phyloP scores from a whole-genome alignment of 1,139 yeast species.

The Protomyces gravidus region DNA sequence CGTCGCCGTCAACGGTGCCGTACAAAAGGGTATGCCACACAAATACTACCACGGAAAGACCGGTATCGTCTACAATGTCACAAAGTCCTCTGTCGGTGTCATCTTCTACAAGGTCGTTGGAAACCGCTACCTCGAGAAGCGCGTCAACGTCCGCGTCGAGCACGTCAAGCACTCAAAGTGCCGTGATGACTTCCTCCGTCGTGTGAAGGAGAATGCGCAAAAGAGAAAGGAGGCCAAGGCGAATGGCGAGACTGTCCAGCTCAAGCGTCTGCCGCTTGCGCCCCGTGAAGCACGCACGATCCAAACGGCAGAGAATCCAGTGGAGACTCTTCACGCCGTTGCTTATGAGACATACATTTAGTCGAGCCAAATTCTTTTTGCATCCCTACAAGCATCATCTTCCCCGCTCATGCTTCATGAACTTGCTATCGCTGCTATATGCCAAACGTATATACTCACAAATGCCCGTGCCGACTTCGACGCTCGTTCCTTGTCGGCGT shows the following conservation, averaged over 20 bases:
- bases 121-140: conserved; percentile 97
- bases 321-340: conserved; percentile 98
- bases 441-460: neutral
- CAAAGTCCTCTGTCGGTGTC: conserved; percentile 98
- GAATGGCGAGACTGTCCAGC: conserved; percentile 79
- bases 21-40: conserved; percentile 99
- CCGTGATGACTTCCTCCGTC: conserved; percentile 97
- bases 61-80: conserved; percentile 97
- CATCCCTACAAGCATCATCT: neutral
- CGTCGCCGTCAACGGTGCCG: conserved; percentile 94
- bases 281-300: conserved; percentile 92
- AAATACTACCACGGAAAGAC: conserved; percentile 99
- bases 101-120: conserved; percentile 98
- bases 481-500: neutral
- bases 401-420: neutral
- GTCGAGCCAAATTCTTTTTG: neutral
- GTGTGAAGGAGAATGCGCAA: conserved; percentile 96
- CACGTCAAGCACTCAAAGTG: conserved; percentile 99
- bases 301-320: conserved; percentile 70
- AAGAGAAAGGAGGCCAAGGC: conserved; percentile 92
- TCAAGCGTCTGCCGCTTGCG: conserved; percentile 97
- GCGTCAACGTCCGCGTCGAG: conserved; percentile 97
- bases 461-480: no score
- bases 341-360: conserved; percentile 57
- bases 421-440: neutral